A percentile compares a stretch with the other conserved stretches of the same genome.
Evolutionary conservation across 2,329 filamentous ascomycete species (phyloP).

Genomic region (Proliferodiscus dingleyae): DNA sequence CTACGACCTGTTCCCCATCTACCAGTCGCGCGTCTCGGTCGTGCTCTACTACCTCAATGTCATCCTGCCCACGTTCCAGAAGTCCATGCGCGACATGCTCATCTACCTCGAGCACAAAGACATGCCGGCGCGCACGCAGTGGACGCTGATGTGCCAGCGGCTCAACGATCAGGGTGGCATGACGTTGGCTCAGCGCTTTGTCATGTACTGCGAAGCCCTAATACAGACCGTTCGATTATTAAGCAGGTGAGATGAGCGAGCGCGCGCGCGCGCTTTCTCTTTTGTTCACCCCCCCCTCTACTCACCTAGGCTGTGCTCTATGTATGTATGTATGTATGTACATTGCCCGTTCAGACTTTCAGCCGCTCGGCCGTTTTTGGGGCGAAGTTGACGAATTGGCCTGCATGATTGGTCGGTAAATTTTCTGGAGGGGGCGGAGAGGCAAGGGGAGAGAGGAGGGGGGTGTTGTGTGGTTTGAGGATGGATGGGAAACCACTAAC

Average conservation of each 20-base stretch:
- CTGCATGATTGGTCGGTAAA: too few species aligned
- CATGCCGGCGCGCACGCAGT: conserved; percentile 44
- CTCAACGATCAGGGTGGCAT: conserved; percentile 50
- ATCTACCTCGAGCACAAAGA: conserved; percentile 46
- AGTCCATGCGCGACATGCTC: conserved; percentile 49
- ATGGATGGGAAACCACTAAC: too few species aligned
- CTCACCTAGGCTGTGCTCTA: too few species aligned
- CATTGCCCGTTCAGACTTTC: too few species aligned
- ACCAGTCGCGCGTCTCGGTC: conserved; percentile 44
- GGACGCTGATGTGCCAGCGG: conserved; percentile 54
- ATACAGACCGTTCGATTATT: conserved; percentile 46
- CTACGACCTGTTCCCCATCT: conserved; percentile 48
- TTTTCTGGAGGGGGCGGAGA: too few species aligned
- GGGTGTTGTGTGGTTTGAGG: too few species aligned
- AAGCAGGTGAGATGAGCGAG: too few species aligned
- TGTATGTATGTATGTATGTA: too few species aligned
- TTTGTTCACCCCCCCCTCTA: background rate
- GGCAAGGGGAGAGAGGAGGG: too few species aligned
- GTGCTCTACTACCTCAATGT: conserved; percentile 52
- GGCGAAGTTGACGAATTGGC: too few species aligned
- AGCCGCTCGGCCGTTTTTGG: too few species aligned
- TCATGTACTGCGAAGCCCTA: conserved; percentile 52
- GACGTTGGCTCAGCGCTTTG: conserved; percentile 47
- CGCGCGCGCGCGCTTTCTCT: conserved; percentile 12
- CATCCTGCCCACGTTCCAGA: conserved; percentile 50